Percentiles rank a stretch among this genome's conserved stretches.
These are phyloP conservation scores for Epichloe amarillans DNA, from an alignment of 2,329 filamentous ascomycete genomes.

Conservation along the genomic window DNA sequence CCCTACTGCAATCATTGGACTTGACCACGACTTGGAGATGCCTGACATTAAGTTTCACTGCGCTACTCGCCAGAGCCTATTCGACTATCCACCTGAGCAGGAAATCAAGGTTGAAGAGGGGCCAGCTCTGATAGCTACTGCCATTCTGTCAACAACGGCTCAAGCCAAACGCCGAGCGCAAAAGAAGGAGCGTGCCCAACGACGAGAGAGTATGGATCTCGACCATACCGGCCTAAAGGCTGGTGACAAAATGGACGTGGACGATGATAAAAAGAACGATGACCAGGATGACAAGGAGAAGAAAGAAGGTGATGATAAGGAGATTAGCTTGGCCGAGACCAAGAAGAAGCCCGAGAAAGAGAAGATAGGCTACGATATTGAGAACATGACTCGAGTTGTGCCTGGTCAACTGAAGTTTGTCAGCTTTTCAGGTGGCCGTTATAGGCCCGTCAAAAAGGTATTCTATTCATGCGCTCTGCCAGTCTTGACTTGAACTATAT, in stretches of 20 bases:
- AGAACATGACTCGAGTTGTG: conserved; percentile 93
- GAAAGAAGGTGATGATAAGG: conserved; percentile 48
- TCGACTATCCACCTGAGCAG: conserved; percentile 95
- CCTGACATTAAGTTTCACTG: conserved; percentile 93
- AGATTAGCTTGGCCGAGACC: conserved; percentile 37
- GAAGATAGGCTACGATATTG: conserved; percentile 89
- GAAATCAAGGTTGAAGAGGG: conserved; percentile 92
- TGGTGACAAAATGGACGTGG: conserved; percentile 80
- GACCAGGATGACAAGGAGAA: conserved; percentile 45
- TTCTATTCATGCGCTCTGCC: conserved; percentile 14
- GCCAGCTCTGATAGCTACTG: conserved; percentile 85
- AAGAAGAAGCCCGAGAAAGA: conserved; percentile 95
- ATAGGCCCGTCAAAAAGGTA: conserved; percentile 83
- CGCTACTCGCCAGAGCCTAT: conserved; percentile 85
- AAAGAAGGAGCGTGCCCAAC: conserved; percentile 82
- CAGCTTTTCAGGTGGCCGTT: conserved; percentile 79
- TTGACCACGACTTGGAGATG: conserved; percentile 87
- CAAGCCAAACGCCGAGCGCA: conserved; percentile 92
- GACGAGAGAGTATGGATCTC: conserved; percentile 90
- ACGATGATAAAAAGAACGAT: conserved; percentile 47
- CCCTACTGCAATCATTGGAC: conserved; percentile 89
- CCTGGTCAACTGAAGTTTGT: conserved; percentile 91
- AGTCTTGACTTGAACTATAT: neutral
- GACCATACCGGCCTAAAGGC: conserved; percentile 54
- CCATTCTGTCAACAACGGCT: conserved; percentile 89